Conservation (phyloP, 768 basidiomycete genomes). For the Bullera alba region DNA sequence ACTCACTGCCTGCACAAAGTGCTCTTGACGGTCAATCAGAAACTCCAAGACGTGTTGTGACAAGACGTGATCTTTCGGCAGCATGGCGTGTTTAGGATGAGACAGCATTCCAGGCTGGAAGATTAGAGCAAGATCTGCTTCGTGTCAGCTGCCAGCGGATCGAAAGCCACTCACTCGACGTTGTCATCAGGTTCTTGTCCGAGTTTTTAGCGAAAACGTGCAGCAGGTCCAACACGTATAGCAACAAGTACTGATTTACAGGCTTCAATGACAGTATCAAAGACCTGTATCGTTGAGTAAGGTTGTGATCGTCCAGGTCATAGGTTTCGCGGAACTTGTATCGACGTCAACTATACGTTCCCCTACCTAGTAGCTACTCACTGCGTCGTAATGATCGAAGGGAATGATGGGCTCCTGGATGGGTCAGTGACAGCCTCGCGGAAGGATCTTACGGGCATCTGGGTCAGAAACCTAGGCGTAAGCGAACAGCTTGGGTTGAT, state of each 20-base stretch:
- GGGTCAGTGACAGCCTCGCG: background rate
- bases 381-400: conserved; percentile 75
- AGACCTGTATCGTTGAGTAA: conserved; percentile 70
- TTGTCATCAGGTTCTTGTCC: conserved; percentile 91
- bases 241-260: conserved; percentile 87
- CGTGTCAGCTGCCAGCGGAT: conserved; percentile 3
- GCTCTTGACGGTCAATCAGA: conserved; percentile 90
- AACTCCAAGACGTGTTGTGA: conserved; percentile 90
- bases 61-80: conserved; percentile 73
- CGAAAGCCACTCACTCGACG: conserved; percentile 61
- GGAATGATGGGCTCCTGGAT: conserved; percentile 95
- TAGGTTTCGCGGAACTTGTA: conserved; percentile 31
- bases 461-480: conserved; percentile 64
- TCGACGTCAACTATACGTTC: conserved; percentile 2
- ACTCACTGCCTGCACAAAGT: conserved; percentile 55
- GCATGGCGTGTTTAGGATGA: conserved; percentile 78
- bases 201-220: conserved; percentile 88
- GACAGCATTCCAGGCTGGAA: conserved; percentile 93
- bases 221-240: conserved; percentile 91
- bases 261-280: conserved; percentile 79
- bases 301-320: conserved; percentile 4
- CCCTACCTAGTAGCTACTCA: conserved; percentile 49
- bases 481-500: background rate
- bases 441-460: conserved; percentile 73
- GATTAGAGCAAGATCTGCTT: conserved; percentile 84